Evolutionary conservation across 768 basidiomycete genomes (phyloP), one percentile per base, ranked within the genome.

Genomic region (Lactarius quietus): DNA sequence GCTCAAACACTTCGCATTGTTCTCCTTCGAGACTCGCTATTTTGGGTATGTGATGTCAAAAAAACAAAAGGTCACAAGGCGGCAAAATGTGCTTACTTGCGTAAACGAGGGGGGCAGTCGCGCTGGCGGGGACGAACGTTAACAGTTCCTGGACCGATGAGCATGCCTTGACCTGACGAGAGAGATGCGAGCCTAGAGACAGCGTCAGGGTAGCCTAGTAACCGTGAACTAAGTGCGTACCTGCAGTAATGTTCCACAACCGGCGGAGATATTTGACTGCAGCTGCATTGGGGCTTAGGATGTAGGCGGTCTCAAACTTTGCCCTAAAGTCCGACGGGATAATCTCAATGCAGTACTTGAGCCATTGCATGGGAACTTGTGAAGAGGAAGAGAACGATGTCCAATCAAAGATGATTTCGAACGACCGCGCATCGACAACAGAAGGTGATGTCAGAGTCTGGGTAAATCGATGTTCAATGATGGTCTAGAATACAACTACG

Each of bases 371-470:
- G 0, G 93, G 93, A 9, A 93, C 78, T 74, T 93, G 90, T 0
- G 91, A 90, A 12, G 82, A 81, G 2, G 87, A 80, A 3, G 85
- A 81, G 73, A 94, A 93, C 10, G 82, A 83, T 39, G 92, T 93
- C 75, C 88, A 93, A 70, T 95, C 93, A 36, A 94, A 72, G 67
- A 95, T 83, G 56, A 95, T 77, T 55, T 93, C 89, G 72, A 88
- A 91, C 4, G 70, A 64, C 33, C 81, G 81, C n/a, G 51, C n/a
- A 53, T 81, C 75, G 48, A 75, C 76, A 73, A 86, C 82, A 18
- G 72, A 74, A 8, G 82, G 75, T 9, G 80, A 77, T 17, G 78
- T 80, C 60, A 91, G 70, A 20, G 80, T 84, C 88, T 89, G 69
- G 2, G 36, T 39, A 39, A 15, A 15, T 41, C 6, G 20, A 41